phyloP scores from a whole-genome alignment of 1,284 basidiomycete genomes.

The Ustilago shanxiensis region DNA sequence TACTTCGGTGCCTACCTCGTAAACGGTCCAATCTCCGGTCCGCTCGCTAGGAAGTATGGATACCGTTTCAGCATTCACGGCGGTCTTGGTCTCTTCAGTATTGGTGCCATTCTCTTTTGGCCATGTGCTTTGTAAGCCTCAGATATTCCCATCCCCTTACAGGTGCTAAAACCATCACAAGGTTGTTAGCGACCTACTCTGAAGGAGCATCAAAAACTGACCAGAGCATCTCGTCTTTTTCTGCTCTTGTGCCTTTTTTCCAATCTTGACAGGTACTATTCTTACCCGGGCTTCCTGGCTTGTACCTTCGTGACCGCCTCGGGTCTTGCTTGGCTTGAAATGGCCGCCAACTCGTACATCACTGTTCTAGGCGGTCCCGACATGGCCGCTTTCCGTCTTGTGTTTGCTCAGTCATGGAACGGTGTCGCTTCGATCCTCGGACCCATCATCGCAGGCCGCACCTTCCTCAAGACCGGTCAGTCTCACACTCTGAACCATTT shows the following conservation, averaged over 20 bases:
- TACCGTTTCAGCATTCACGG: conserved; percentile 75
- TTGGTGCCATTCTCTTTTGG: conserved; percentile 52
- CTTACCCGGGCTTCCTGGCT: conserved; percentile 45
- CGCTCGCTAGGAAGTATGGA: conserved; percentile 64
- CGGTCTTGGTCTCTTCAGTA: conserved; percentile 74
- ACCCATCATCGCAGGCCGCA: conserved; percentile 81
- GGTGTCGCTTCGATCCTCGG: conserved; percentile 83
- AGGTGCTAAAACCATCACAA: too few relatives aligned
- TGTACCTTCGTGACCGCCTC: conserved; percentile 74
- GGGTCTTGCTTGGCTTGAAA: conserved; percentile 74
- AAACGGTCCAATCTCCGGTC: conserved; percentile 48
- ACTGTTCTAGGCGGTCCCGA: conserved; percentile 76
- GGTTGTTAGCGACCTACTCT: too few relatives aligned
- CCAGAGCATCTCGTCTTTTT: too few relatives aligned
- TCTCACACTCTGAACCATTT: conserved; percentile 78
- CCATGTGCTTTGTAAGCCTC: conserved; percentile 41
- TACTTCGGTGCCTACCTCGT: conserved; percentile 76
- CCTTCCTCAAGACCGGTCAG: conserved; percentile 80
- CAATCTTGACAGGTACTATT: too few relatives aligned
- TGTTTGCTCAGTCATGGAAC: conserved; percentile 85
- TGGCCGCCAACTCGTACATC: conserved; percentile 85
- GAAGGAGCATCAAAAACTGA: too few relatives aligned
- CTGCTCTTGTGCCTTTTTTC: too few relatives aligned
- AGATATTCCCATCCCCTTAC: too few relatives aligned
- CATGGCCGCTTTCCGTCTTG: conserved; percentile 81